These are phyloP conservation scores for Neurospora crassa DNA, from an alignment of 2,329 filamentous ascomycete species.

Conservation along the genomic window DNA sequence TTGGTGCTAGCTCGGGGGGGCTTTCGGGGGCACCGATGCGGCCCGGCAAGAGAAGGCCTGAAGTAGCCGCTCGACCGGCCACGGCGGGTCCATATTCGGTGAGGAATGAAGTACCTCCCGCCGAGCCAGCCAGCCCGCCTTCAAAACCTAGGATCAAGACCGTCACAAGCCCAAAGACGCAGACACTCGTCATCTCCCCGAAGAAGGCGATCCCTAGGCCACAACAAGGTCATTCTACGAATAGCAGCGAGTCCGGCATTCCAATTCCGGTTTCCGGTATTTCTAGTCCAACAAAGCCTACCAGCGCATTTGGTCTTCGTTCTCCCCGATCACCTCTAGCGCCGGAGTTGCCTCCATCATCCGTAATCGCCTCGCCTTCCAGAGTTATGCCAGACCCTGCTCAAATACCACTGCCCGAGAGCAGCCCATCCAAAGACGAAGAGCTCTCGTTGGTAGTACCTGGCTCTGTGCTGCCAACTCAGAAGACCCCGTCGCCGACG, in stretches of 20 bases:
- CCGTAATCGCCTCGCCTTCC: constrained; percentile 21
- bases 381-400: constrained; percentile 18
- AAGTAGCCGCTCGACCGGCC: constrained; percentile 48
- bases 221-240: constrained; percentile 37
- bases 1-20: constrained; percentile 41
- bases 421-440: constrained; percentile 41
- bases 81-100: constrained; percentile 59
- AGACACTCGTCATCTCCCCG: constrained; percentile 36
- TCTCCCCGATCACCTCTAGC: constrained; percentile 26
- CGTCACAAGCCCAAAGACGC: constrained; percentile 37
- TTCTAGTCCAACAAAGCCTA: constrained; percentile 26
- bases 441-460: constrained; percentile 45
- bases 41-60: constrained; percentile 47
- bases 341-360: constrained; percentile 3
- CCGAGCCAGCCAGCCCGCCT: constrained; percentile 36
- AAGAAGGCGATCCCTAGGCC: constrained; percentile 37
- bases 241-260: constrained; percentile 41
- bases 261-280: constrained; percentile 22
- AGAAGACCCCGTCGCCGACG: constrained; percentile 4
- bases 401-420: constrained; percentile 9
- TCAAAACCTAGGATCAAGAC: constrained; percentile 35
- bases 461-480: constrained; percentile 25
- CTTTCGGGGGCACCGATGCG: constrained; percentile 57
- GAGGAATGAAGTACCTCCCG: constrained; percentile 34
- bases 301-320: constrained; percentile 24